phyloP scores from a whole-genome alignment of 768 basidiomycete species.

The Albatrellus ellisii region DNA sequence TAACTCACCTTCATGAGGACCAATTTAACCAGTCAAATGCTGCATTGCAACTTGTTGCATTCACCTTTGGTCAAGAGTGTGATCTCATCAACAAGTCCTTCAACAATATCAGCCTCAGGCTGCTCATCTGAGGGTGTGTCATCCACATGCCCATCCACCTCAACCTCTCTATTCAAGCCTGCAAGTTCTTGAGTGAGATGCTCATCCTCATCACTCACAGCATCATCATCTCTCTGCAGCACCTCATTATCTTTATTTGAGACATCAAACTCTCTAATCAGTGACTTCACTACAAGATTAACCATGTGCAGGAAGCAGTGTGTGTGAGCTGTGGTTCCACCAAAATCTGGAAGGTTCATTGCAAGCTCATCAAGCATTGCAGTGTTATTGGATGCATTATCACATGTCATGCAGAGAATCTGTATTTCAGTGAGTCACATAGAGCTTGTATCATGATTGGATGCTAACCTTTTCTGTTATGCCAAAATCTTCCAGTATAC shows the following conservation, averaged over 20 bases:
- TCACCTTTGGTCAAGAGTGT: conserved; percentile 11
- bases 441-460: background rate
- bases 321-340: conserved; percentile 15
- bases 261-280: conserved; percentile 23
- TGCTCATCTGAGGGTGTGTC: background rate
- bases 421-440: background rate
- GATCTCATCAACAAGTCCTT: conserved; percentile 19
- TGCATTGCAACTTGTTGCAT: conserved; percentile 9
- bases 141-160: background rate
- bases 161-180: background rate
- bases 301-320: conserved; percentile 28
- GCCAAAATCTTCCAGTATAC: conserved; percentile 17
- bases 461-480: conserved; percentile 20
- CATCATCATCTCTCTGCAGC: background rate
- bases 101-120: conserved; percentile 8
- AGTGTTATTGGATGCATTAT: conserved; percentile 26
- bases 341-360: conserved; percentile 14
- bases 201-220: background rate
- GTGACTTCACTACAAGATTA: conserved; percentile 23
- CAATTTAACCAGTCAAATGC: conserved; percentile 15
- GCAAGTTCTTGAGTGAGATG: background rate
- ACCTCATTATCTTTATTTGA: conserved; percentile 6
- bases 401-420: conserved; percentile 23
- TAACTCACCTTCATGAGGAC: conserved; percentile 22
- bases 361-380: conserved; percentile 20